Conservation (phyloP, 192 early-diverging fungal genomes). For the Neocallimastix lanati region DNA sequence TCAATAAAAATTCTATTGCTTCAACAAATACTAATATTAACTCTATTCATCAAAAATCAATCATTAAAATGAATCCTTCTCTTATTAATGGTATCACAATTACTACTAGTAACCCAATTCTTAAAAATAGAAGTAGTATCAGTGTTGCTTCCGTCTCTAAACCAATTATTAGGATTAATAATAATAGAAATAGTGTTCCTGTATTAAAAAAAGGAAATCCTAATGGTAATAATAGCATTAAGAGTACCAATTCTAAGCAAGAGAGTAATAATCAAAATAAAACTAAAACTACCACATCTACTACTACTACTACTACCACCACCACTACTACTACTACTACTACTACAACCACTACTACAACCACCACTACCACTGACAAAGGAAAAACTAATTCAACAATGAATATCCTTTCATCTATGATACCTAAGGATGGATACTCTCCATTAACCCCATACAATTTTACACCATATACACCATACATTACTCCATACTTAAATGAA, state of each 20-base stretch:
- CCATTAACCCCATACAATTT: background rate
- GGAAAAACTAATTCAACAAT: no score
- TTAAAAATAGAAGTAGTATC: background rate
- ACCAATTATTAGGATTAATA: no score
- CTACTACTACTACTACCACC: no score
- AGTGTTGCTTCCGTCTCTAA: background rate
- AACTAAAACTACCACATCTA: no score
- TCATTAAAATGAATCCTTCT: background rate
- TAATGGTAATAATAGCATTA: no score
- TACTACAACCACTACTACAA: no score
- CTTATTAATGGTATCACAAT: background rate
- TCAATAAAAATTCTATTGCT: background rate
- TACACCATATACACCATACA: background rate
- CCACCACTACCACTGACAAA: no score
- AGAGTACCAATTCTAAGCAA: no score
- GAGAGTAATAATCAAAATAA: no score
- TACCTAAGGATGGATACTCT: background rate
- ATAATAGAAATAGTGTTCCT: no score
- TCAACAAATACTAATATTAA: background rate
- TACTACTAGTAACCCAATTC: background rate
- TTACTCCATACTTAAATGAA: background rate
- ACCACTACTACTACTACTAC: no score
- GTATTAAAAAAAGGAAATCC: no score
- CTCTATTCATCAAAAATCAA: background rate
- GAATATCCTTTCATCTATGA: background rate